Conservation (phyloP, 169 alveolate genomes). For the Plasmodium coatneyi region DNA sequence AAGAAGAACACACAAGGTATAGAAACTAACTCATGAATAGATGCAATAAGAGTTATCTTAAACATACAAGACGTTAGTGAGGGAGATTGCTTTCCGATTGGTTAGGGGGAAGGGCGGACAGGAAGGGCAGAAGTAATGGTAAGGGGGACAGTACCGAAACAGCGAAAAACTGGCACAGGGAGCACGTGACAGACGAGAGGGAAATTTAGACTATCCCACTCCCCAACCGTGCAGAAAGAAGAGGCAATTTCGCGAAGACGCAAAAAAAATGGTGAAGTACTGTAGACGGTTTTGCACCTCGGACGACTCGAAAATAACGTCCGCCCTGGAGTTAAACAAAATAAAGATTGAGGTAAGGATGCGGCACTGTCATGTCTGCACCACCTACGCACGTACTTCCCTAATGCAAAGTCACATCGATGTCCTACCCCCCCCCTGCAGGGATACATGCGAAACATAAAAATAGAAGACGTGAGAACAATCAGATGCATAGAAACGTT, state of each 20-base stretch:
- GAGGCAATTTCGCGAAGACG: not conserved
- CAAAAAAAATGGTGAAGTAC: not conserved
- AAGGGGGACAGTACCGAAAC: not conserved
- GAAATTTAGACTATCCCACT: not conserved
- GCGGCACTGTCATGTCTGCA: not conserved
- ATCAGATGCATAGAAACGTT: conserved; percentile 31
- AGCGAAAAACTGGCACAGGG: not conserved
- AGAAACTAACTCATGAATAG: no score
- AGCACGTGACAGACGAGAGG: not conserved
- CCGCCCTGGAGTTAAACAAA: conserved; percentile 27
- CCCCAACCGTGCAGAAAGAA: not conserved
- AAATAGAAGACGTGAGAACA: not conserved
- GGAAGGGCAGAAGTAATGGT: not conserved
- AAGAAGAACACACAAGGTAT: not conserved
- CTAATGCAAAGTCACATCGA: no score
- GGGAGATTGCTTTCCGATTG: not conserved
- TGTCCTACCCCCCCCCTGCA: not conserved
- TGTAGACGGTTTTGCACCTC: conserved; percentile 30
- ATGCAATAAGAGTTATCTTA: not conserved
- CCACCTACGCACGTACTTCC: not conserved
- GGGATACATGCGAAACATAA: conserved; percentile 59
- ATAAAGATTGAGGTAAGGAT: conserved; percentile 27
- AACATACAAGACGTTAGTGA: not conserved
- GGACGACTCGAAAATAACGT: conserved; percentile 2
- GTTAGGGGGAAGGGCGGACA: not conserved